Evolutionary conservation across 257 asterid species (phyloP), one percentile per base, ranked within the genome.

Genomic region (Solanum pimpinellifolium): DNA sequence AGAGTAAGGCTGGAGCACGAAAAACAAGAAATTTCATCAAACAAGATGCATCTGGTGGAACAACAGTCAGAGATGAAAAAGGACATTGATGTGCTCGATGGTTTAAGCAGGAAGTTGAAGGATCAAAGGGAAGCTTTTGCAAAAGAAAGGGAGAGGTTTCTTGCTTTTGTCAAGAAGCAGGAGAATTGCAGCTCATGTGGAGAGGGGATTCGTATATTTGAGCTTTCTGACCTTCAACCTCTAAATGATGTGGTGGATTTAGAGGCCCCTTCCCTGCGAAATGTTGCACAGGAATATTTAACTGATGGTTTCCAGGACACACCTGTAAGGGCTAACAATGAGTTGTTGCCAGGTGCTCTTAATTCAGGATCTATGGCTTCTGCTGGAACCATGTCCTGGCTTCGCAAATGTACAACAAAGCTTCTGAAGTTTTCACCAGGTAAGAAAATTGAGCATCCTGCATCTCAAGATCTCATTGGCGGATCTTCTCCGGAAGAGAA

Each of bases 11-110:
- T 93, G n/a, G 98, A 92, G 89, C 96, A 92, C 89, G 99, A 97
- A 88, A 93, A 92, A 83, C 86, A 88, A 84, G 99, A 95, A 86
- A 89, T 93, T 81, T 92, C 87, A 37, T 87, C 91, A 87, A 95
- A 94, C 86, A 95, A 96, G 94, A 88, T 92, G 90, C 98, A 92
- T 88, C 91, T 94, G 31, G 98, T 93, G 87, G 88, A 86, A 84
- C 98, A 94, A 72, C 99, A 96, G 76, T n/a, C 27, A 89, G 99
- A 93, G 91, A 94, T 97, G 94, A 93, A 93, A 88, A 93, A 93
- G 70, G 99, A 97, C 90, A 94, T 97, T 2, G 98, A 94, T 86
- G 98, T 94, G 89, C 94, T 97, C 76, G 96, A 93, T 89, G 91
- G 91, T 83, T 88, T 97, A 87, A 97, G 99, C 87, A 88, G 81